A percentile compares a stretch with the other conserved stretches of the same genome.
phyloP scores from a whole-genome alignment of 106 monocot species.

The Triglochin maritima region DNA sequence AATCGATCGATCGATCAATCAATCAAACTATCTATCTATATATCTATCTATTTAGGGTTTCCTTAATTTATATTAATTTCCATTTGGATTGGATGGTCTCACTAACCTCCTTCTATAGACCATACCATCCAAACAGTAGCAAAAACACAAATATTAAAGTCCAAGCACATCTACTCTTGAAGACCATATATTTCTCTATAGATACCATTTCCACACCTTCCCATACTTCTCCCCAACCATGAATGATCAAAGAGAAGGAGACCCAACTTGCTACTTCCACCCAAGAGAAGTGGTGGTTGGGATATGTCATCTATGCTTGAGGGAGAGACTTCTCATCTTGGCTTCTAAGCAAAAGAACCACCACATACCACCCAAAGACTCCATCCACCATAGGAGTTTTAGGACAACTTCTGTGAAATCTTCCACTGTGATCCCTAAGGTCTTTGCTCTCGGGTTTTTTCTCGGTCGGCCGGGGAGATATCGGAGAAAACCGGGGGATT shows the following conservation, averaged over 20 bases:
- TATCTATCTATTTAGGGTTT: no score
- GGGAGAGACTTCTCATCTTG: conserved; percentile 61
- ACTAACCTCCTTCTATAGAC: no score
- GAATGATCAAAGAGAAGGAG: conserved; percentile 2
- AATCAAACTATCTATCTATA: no score
- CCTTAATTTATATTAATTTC: no score
- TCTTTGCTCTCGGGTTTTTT: conserved; percentile 49
- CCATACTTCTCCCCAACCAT: background rate
- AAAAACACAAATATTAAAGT: no score
- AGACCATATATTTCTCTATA: no score
- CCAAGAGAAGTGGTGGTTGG: conserved; percentile 54
- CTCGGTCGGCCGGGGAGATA: conserved; percentile 34
- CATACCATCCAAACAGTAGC: no score
- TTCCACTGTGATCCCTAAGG: conserved; percentile 26
- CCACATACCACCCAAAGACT: background rate
- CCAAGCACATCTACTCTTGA: no score
- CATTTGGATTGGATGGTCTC: no score
- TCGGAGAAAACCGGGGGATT: background rate
- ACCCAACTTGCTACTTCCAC: conserved; percentile 51
- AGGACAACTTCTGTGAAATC: conserved; percentile 6
- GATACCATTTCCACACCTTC: background rate
- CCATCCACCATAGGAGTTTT: background rate
- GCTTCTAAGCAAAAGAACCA: conserved; percentile 32
- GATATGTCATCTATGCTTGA: conserved; percentile 76
- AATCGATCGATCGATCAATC: no score